Evolutionary conservation across 129 eudicot genomes (phyloP), one percentile per base, ranked within the genome.

Genomic region (Pseudognaphalium luteoalbum): DNA sequence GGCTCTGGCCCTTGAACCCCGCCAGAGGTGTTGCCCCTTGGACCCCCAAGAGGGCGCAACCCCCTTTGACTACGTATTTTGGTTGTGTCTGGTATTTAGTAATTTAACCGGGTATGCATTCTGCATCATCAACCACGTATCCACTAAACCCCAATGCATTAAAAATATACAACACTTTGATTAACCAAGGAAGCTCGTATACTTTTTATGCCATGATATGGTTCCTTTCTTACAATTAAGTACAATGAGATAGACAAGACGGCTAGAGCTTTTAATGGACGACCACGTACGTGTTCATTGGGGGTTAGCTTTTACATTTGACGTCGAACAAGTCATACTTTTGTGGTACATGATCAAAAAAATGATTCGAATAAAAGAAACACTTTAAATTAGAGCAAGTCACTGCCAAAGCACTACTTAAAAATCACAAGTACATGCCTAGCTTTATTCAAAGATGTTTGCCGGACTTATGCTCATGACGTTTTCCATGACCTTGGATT

Each of bases 401-500:
- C 17, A 61, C 16, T 61, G 3, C 63, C 63, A 59, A 58, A 30
- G 76, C 62, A 70, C 79, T 34, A 47, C 19, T 29, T 44, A 19
- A 30, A 59, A 77, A 77, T 28, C 70, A n/a, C 16, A 60, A 60
- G 66, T 60, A 60, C 66, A 25, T 25, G 66, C 14, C 66, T n/a
- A n/a, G n/a, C n/a, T 61, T 61, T 61, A 25, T 28, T 25, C n/a
- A 47, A 47, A 47, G 17, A 47, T 47, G 54, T 47, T 12, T 12
- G n/a, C n/a, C 28, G 28, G 28, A 0, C 54, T 14, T 57, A 70
- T 70, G 64, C 82, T 70, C 57, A 7, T 22, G 10, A 35, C 11
- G 44, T 64, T 79, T 79, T 63, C 74, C 59, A 28, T 35, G 68
- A 74, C 59, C 50, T 35, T 64, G 73, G 78, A 71, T 35, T 54